Conservation (phyloP, 2,329 filamentous ascomycete species). For the Dryadomyces sulphureus region DNA sequence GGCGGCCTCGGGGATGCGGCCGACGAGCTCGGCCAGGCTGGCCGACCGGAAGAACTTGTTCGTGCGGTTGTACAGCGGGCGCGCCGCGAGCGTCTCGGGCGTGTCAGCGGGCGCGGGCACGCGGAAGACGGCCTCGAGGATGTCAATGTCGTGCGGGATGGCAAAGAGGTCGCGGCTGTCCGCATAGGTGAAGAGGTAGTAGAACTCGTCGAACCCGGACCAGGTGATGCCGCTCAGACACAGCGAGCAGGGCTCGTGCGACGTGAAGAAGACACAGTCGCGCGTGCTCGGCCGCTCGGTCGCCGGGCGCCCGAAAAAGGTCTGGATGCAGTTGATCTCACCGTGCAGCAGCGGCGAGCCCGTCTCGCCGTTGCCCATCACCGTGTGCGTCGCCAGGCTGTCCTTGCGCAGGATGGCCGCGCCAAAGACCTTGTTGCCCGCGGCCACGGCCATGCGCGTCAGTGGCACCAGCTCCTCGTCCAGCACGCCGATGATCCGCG, state of each 20-base stretch:
- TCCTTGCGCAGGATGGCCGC: conserved; percentile 34
- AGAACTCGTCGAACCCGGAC: conserved; percentile 41
- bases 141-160: conserved; percentile 43
- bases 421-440: conserved; percentile 41
- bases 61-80: conserved; percentile 35
- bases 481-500: conserved; percentile 24
- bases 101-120: conserved; percentile 25
- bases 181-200: conserved; percentile 44
- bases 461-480: conserved; percentile 35
- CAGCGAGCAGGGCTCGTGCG: conserved; percentile 43
- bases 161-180: conserved; percentile 40
- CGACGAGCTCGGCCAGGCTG: conserved; percentile 26
- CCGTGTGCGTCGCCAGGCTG: conserved; percentile 26
- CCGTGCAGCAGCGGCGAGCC: conserved; percentile 40
- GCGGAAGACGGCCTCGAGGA: conserved; percentile 38
- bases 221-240: conserved; percentile 43
- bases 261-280: conserved; percentile 42
- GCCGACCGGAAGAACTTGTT: conserved; percentile 39
- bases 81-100: conserved; percentile 20
- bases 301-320: conserved; percentile 31
- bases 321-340: conserved; percentile 46
- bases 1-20: conserved; percentile 19
- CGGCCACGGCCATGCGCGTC: conserved; percentile 31
- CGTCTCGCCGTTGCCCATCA: conserved; percentile 41
- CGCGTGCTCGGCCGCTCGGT: conserved; percentile 16